Base-by-base conservation (phyloP, 345 rosid genomes). In the Populus davidiana region DNA sequence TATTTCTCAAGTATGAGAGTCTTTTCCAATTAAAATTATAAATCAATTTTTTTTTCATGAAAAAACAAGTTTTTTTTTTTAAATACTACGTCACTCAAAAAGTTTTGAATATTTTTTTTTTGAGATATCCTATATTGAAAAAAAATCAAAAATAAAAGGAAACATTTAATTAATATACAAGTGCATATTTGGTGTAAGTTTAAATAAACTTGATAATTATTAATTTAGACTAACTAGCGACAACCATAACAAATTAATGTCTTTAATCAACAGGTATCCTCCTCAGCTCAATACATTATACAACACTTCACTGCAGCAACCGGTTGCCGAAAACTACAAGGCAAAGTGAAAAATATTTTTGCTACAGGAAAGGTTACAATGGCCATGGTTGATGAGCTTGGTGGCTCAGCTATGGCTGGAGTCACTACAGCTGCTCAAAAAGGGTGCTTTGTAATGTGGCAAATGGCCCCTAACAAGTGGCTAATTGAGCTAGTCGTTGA, bases 391-490 rank as follows among this genome's bases (percentile, higher is more conserved):
- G 92, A 89, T 63, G 98, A 96, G 43, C 68, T 86, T 2, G 89
- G 75, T n/a, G 69, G 86, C 67, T 85, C 84, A 4, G 63, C 67
- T 12, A 76, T 81, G 18, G 75, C 83, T 3, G 86, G 74, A n/a
- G 78, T 83, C 50, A 29, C 43, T 0, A 77, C 88, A 50, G 77
- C 81, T 12, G 80, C 91, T 2, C 88, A 90, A 47, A 96, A 90
- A 47, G 99, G 99, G 21, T 93, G 99, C 77, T 96, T 96, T 29
- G 99, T 96, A 11, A 93, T 93, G 93, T 96, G 99, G 99, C 98
- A 93, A 88, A 93, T 96, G 99, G 63, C 86, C 69, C 99, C 99
- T 7, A 84, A 93, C 74, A 93, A 87, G 79, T 96, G 98, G 99
- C 89, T 93, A 21, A 86, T 96, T 47, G 98, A 96, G 83, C 89